phyloP scores from a whole-genome alignment of 2,329 filamentous ascomycete species.

The Blastomyces percursus region DNA sequence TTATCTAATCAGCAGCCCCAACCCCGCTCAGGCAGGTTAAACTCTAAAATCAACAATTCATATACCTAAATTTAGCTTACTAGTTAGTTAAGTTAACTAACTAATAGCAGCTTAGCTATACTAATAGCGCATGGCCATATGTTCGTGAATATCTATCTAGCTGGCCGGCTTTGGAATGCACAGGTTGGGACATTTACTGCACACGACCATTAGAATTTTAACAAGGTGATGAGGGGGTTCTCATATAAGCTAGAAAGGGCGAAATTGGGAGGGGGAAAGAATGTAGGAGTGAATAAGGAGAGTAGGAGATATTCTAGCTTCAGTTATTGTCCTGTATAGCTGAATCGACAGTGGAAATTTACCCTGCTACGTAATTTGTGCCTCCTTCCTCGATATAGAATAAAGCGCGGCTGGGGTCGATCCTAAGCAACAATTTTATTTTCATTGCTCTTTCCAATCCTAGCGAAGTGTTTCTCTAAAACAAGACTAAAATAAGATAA shows the following conservation, averaged over 20 bases:
- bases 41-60: too few relatives aligned
- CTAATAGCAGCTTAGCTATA: not conserved
- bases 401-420: not conserved
- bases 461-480: not conserved
- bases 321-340: not conserved
- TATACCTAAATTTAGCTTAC: too few relatives aligned
- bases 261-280: too few relatives aligned
- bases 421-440: not conserved
- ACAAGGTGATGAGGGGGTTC: not conserved
- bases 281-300: not conserved
- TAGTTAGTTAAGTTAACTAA: too few relatives aligned
- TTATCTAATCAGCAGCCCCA: not conserved
- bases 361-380: too few relatives aligned
- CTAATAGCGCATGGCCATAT: not conserved
- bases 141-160: not conserved
- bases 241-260: not conserved
- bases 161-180: too few relatives aligned
- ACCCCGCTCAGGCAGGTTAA: too few relatives aligned
- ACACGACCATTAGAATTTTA: conserved; percentile 32
- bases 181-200: conserved; percentile 22
- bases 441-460: not conserved
- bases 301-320: not conserved
- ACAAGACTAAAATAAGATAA: not conserved
- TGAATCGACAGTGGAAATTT: too few relatives aligned
- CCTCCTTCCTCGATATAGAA: not conserved